Base-by-base conservation (phyloP, 225 moss, liverwort and hornwort genomes). In the Pseudisothecium myosuroides region DNA sequence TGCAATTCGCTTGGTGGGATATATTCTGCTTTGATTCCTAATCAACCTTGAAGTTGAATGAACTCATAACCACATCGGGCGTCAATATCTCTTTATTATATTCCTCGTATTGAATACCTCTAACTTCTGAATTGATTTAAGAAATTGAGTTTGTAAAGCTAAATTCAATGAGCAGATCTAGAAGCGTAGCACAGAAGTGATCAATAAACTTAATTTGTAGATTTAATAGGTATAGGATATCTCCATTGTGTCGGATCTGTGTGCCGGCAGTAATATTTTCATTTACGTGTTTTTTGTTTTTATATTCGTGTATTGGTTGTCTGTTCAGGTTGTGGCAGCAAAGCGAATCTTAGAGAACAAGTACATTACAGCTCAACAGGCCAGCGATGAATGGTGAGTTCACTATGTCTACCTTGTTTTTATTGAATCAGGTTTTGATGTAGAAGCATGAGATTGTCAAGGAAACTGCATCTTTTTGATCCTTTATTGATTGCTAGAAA, bases 331-430 rank as follows among this genome's bases (percentile, higher is more conserved):
- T 83, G 85, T 95, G 71, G 89, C 92, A 85, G 89, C 95, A 9
- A 94, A 95, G 87, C 72, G 91, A 52, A 92, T 93, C 29, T 77
- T 94, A 59, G 94, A 95, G 91, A 92, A 91, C 85, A 95, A 93
- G 88, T 95, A 92, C 81, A 91, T 76, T 59, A 73, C 69, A 86
- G 85, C 91, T 20, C 92, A 88, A 76, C 80, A 90, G 34, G 89
- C 74, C 62, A 94, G 91, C 85, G 87, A 94, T 64, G 93, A 92
- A 81, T 95, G 94, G 95, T 94, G 65, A 83, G 84, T 89, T 37
- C 31, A 41, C 83, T 63, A 32, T 84, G 13, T 76, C 77, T 36
- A 52, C 64, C 43, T 64, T 83, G 17, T 34, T 55, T 76, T 34
- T 32, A 76, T 85, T 26, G 69, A 41, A 63, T 47, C 29, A n/a